Evolutionary conservation across 352 stramenopile genomes (phyloP), one percentile per base, ranked within the genome.

Genomic region (Phytophthora pinifolia): DNA sequence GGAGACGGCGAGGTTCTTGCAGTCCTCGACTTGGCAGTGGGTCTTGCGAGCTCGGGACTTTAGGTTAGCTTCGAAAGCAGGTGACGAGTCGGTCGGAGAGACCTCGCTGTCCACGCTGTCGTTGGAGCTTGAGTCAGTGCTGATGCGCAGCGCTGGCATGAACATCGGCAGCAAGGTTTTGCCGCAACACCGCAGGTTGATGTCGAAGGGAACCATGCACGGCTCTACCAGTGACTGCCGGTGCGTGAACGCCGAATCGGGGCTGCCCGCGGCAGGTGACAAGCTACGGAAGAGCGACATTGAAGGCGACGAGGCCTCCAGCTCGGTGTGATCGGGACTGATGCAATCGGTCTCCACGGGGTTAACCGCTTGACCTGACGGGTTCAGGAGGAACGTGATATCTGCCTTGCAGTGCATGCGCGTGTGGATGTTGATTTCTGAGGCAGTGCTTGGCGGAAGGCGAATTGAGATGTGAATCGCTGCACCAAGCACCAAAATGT

Each of bases 1-100:
- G 3, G 72, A 76, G 17, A 78, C 67, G 7, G 65, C 67, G 36
- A 77, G 70, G 54, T 82, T 83, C 59, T 68, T 70, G 59, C 75
- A 86, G 8, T 62, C 70, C 9, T 74, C 69, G 38, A 82, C 61
- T 46, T 74, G 57, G 47, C 69, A 84, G 15, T 70, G 68, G 3
- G 46, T 50, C 57, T 77, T 76, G 58, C 39, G 46, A 27, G 18
- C 53, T 31, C 25, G 49, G 27, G 53, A 27, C 17, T 34, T 46
- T 9, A 14, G 10, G 10, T 35, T 12, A 22, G 14, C 10, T 35
- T 54, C 25, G 3, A 9, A 46, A 17, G 17, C 38, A 32, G 41
- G 25, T n/a, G 44, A 52, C 20, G 20, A 25, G 20, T 25, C 20
- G 20, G 20, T 25, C n/a, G 44, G 17, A 49, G 45, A 52, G n/a